These are phyloP conservation scores for Puccinia polysora DNA, from an alignment of 1,284 basidiomycete genomes.

Conservation along the genomic window DNA sequence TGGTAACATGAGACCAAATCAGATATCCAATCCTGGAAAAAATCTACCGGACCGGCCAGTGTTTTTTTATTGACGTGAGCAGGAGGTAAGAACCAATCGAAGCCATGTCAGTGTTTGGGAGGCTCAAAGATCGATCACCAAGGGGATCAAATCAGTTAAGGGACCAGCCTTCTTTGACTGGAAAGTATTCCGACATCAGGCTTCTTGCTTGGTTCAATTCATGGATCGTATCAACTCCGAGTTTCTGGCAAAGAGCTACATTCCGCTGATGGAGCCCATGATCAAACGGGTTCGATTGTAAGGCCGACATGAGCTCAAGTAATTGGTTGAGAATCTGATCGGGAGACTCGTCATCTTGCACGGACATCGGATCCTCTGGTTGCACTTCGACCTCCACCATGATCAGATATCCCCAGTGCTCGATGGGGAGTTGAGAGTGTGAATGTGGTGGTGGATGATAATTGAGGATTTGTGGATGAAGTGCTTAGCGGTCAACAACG, in stretches of 20 bases:
- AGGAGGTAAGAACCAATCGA: too few species aligned
- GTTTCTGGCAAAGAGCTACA: slow-evolving; percentile 28
- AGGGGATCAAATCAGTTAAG: too few species aligned
- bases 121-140: too few species aligned
- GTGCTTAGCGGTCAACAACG: too few species aligned
- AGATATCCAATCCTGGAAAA: slow-evolving; percentile 33
- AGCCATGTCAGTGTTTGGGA: too few species aligned
- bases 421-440: too few species aligned
- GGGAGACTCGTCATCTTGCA: neutral
- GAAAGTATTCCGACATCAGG: slow-evolving; percentile 40
- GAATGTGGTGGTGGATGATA: too few species aligned
- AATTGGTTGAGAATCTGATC: slow-evolving; percentile 34
- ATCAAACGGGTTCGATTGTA: slow-evolving; percentile 42
- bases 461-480: too few species aligned
- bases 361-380: too few species aligned
- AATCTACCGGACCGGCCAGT: too few species aligned
- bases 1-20: slow-evolving; percentile 19
- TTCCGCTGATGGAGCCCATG: slow-evolving; percentile 38
- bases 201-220: slow-evolving; percentile 38
- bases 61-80: too few species aligned
- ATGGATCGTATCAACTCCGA: slow-evolving; percentile 31
- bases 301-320: slow-evolving; percentile 40
- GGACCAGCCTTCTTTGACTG: slow-evolving; percentile 39
- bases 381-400: slow-evolving; percentile 26
- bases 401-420: too few species aligned